Conservation (phyloP, 208 protist species). For the Leishmania arabica region DNA sequence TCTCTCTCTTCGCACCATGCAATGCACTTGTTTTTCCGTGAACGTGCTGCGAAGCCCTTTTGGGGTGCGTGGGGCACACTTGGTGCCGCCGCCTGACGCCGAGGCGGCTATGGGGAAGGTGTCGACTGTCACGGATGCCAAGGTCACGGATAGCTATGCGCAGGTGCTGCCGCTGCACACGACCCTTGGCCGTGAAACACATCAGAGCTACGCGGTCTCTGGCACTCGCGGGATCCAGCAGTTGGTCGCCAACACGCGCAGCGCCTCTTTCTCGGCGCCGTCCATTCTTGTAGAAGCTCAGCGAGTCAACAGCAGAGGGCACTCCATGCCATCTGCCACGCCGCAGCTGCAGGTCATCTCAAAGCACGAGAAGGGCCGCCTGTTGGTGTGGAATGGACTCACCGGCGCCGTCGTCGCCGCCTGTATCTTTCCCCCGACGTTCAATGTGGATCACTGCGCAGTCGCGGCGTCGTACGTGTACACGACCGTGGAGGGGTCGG, state of each 20-base stretch:
- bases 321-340: not conserved
- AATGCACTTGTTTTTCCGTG: constrained; percentile 26
- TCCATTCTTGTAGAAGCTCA: constrained; percentile 1
- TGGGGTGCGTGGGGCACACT: constrained; percentile 58
- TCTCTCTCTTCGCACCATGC: not conserved
- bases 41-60: constrained; percentile 65
- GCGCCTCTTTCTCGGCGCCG: not conserved
- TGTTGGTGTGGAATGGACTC: constrained; percentile 73
- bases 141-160: constrained; percentile 9
- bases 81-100: constrained; percentile 25
- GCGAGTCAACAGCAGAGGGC: not conserved
- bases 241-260: constrained; percentile 19
- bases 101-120: not conserved
- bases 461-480: constrained; percentile 47
- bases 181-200: not conserved
- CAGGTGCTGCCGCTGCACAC: not conserved
- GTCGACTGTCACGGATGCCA: not conserved
- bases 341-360: constrained; percentile 34
- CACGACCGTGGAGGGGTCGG: constrained; percentile 56
- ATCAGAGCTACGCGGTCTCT: constrained; percentile 19
- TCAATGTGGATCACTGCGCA: constrained; percentile 62
- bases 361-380: constrained; percentile 59
- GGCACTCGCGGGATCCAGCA: constrained; percentile 29
- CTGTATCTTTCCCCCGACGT: constrained; percentile 48
- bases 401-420: constrained; percentile 40